Evolutionary conservation across 768 basidiomycete species (phyloP), one percentile per base, ranked within the genome.

Genomic region (Auricularia sp.): DNA sequence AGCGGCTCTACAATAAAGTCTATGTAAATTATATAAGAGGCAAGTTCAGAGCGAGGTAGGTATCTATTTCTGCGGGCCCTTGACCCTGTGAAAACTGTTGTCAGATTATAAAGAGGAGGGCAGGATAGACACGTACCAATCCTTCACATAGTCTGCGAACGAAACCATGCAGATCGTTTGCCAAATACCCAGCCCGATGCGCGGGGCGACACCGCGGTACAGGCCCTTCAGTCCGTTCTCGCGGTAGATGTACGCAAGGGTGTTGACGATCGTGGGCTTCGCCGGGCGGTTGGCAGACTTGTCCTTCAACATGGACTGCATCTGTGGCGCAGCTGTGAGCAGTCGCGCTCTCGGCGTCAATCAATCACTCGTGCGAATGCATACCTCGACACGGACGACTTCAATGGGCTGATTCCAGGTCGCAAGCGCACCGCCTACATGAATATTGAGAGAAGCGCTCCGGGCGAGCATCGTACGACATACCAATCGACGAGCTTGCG

Each of bases 331-430:
- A 67, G 68, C 16, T 33, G 21, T 59, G 7, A 59, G 24, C 24
- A 29, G 35, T 29, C 39, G 54, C n/a, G 10, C 11, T 36, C 34
- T 62, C 45, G 58, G 56, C 14, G 21, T 24, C 45, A 64, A 24
- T 18, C 65, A 45, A 21, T 21, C 13, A 37, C 35, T 29, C 39
- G 39, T 42, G 39, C 39, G 39, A 42, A 14, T 34, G 69, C 74
- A 54, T 73, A 92, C 94, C 82, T 97, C 95, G 37, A 98, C 94
- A 65, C 96, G 92, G 69, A 98, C 83, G 70, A 98, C 96, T 77
- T 98, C 95, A 67, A 98, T 97, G 47, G 94, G 96, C 74, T 98
- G 97, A 76, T 99, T 99, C 97, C 97, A 99, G 63, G 94, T 97
- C 13, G 93, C 96, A 67, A 98, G 78, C 54, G 97, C 95, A 76